phyloP scores from a whole-genome alignment of 352 stramenopile species.

The Pythium rhizo-oryzae region DNA sequence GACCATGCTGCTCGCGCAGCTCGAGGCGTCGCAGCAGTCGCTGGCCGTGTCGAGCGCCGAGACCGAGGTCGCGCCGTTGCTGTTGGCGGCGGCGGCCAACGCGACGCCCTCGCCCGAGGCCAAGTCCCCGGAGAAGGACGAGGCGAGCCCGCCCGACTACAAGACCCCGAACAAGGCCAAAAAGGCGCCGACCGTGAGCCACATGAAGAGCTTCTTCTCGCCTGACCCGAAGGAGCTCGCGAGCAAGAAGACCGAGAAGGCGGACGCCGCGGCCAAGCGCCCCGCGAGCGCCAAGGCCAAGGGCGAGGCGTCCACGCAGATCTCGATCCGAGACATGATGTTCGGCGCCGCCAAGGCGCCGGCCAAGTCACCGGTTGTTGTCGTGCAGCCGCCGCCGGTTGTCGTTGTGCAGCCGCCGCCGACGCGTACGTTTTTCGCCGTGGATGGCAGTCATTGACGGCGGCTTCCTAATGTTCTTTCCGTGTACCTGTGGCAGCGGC shows the following conservation, averaged over 20 bases:
- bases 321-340: constrained; percentile 37
- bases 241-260: constrained; percentile 52
- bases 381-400: background rate
- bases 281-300: constrained; percentile 32
- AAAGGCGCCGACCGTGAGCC: constrained; percentile 25
- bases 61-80: constrained; percentile 5
- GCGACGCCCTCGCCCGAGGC: constrained; percentile 13
- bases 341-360: constrained; percentile 17
- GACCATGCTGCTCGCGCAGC: constrained; percentile 56
- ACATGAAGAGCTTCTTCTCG: constrained; percentile 52
- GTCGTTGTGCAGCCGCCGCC: background rate
- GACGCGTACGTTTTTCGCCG: background rate
- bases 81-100: constrained; percentile 14
- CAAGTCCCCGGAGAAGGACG: constrained; percentile 44
- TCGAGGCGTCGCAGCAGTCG: constrained; percentile 41
- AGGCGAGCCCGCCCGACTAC: constrained; percentile 1
- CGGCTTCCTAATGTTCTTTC: background rate
- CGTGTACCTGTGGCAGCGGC: constrained; percentile 25
- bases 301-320: constrained; percentile 23
- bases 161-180: constrained; percentile 48
- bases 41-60: constrained; percentile 7
- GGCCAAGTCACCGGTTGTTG: constrained; percentile 7
- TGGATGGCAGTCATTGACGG: background rate
- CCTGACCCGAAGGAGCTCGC: constrained; percentile 40
- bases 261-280: constrained; percentile 8